Base-by-base conservation (phyloP, 495 filamentous ascomycete genomes). In the Arthonia radiata region DNA sequence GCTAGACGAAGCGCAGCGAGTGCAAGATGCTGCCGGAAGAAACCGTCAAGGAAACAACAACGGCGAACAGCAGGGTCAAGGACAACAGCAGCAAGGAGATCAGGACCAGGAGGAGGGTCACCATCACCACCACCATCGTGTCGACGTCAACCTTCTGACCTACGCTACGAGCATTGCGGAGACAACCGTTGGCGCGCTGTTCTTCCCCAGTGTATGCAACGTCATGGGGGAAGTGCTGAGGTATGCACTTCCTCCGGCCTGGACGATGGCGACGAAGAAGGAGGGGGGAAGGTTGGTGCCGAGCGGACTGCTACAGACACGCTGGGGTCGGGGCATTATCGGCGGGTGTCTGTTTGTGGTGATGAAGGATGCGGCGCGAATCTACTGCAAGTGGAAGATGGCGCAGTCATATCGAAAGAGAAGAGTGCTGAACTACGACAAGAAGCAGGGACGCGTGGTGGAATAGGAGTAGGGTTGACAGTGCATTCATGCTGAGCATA, bases 311-410 rank as follows among this genome's bases (percentile, higher is more conserved):
- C 49, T 90, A 15, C 75, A 82, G 39, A 53, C 60, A 23, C 56
- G 60, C 14, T 86, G 78, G 71, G 78, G 76, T 5, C 58, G 78
- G 26, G 86, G 71, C 36, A 53, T 86, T 2, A 57, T 75, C 4
- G 78, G 78, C 8, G 78, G 78, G 0, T 83, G 75, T 43, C 51
- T 77, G 24, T 81, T 76, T 35, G 67, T 82, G 24, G 61, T 81
- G 13, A 41, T 81, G 4, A 75, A 71, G 37, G 78, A 90, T 44
- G 70, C 64, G 3, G 48, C 81, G 28, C 50, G 67, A 35, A 53
- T 86, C 4, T 86, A 79, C 42, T 64, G 65, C 26, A 64, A 72
- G 37, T 82, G 74, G 53, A 63, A 63, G 40, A 49, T 66, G 35
- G 78, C 72, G 18, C 61, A 71, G 46, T 65, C 65, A 28, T 67